phyloP scores from a whole-genome alignment of 306 rosid genomes.

The Astragalus membranaceus region DNA sequence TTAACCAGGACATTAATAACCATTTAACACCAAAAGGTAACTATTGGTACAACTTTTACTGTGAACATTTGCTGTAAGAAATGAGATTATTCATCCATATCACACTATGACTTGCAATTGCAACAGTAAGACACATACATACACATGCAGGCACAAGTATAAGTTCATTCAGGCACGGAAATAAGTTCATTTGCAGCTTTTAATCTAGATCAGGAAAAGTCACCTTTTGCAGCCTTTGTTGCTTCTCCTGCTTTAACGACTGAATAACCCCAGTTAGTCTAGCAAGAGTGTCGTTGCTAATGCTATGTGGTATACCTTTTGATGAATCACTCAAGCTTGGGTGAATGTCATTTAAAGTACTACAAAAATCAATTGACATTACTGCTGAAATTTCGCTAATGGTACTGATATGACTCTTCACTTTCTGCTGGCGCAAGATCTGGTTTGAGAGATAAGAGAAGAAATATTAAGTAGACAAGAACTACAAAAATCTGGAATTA shows the following conservation, averaged over 20 bases:
- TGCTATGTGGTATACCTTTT: conserved; percentile 40
- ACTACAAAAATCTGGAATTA: not conserved
- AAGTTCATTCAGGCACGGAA: not conserved
- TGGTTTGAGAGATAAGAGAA: conserved; percentile 22
- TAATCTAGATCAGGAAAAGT: conserved; percentile 12
- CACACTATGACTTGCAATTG: not conserved
- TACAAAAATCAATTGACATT: conserved; percentile 61
- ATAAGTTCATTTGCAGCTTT: not conserved
- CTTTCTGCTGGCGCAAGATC: conserved; percentile 71
- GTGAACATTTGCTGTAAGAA: conserved; percentile 3
- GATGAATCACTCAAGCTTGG: conserved; percentile 62
- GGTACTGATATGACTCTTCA: conserved; percentile 40
- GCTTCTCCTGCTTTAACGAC: conserved; percentile 62
- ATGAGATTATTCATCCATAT: not conserved
- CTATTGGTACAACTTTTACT: not conserved
- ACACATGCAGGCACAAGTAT: not conserved
- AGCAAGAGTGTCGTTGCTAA: conserved; percentile 85
- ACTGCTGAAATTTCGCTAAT: conserved; percentile 59
- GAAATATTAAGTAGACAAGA: not conserved
- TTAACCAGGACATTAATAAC: not conserved
- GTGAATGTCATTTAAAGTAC: conserved; percentile 55
- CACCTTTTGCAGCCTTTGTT: conserved; percentile 76
- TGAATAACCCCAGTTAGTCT: conserved; percentile 55
- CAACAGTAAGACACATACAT: not conserved
- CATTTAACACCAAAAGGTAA: not conserved